phyloP scores from a whole-genome alignment of 108 stramenopile genomes.

The Skeletonema grethae region DNA sequence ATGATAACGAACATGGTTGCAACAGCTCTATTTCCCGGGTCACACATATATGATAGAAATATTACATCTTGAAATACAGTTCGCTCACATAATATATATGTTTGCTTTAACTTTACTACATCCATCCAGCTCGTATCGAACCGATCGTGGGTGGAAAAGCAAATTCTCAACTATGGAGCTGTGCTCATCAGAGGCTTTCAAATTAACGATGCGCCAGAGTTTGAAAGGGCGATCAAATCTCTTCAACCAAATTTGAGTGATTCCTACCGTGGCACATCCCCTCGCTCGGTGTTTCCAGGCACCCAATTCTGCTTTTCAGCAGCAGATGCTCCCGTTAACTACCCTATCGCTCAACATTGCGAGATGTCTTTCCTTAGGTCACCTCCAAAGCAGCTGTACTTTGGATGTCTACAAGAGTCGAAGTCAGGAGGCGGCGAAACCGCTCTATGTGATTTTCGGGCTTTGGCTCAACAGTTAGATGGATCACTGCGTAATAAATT shows the following conservation, averaged over 20 bases:
- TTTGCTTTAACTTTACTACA: too few species aligned
- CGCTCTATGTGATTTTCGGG: slow-evolving; percentile 43
- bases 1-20: too few species aligned
- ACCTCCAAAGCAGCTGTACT: slow-evolving; percentile 38
- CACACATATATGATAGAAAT: too few species aligned
- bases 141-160: slow-evolving; percentile 39
- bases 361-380: slow-evolving; percentile 53
- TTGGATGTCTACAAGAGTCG: slow-evolving; percentile 37
- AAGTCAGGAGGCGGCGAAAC: slow-evolving; percentile 39
- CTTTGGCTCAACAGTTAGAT: slow-evolving; percentile 34
- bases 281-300: slow-evolving; percentile 28
- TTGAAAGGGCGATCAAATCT: slow-evolving; percentile 25
- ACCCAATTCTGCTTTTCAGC: slow-evolving; percentile 47
- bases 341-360: slow-evolving; percentile 51
- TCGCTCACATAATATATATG: too few species aligned
- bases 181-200: slow-evolving; percentile 56
- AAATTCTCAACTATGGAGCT: slow-evolving; percentile 49
- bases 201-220: slow-evolving; percentile 19
- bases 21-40: too few species aligned
- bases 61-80: too few species aligned
- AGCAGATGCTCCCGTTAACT: slow-evolving; percentile 42
- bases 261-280: slow-evolving; percentile 53
- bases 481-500: slow-evolving; percentile 39
- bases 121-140: slow-evolving; percentile 9
- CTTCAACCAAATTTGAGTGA: slow-evolving; percentile 45